Base-by-base conservation (phyloP, 2,329 filamentous ascomycete genomes). In the Zymoseptoria passerinii region DNA sequence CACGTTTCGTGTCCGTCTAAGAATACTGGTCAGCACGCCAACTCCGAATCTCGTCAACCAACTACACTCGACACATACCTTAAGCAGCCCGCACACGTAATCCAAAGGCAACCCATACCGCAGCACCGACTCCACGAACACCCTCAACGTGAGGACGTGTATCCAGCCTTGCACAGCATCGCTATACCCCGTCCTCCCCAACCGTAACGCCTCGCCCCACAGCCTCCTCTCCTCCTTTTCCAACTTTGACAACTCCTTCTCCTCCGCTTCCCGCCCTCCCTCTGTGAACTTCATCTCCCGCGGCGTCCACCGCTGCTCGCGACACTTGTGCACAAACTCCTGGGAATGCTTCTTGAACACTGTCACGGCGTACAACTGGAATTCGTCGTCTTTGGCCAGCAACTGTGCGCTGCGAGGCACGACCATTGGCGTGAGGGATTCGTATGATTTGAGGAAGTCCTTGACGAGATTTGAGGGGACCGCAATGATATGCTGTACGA, bases 41-140 rank as follows among this genome's bases (percentile, higher is more conserved):
- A 44, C 13, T 19, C 27, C 40, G 28, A 51, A 5, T 7, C 6
- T 53, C 49, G 10, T 16, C 28, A 13, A 18, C 18, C 23, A 19
- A 18, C 18, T 1, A 9, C 50, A 10, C 8, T 19, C 48, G 20
- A 18, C n/a, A 62, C 63, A 40, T 81, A 95, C 92, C 86, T 90
- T 87, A 62, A 97, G 79, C 65, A 96, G 77, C 16, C 86, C 90
- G 66, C 87, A 89, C 53, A 95, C 86, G 74, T 92, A 99, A 67
- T 95, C 89, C 63, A 96, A 77, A 52, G 94, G 94, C 67, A 99
- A 75, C 28, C 94, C 94, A 71, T 99, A 99, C 65, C 94, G 85
- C 70, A 99, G 78, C n/a, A 99, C 94, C 4, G 92, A 96, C 80
- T 99, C 94, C 19, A 99, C 94, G 74, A 97, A 99, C 19, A 97